Evolutionary conservation across 768 basidiomycete species (phyloP).

Genomic region (Russula ochroleuca): DNA sequence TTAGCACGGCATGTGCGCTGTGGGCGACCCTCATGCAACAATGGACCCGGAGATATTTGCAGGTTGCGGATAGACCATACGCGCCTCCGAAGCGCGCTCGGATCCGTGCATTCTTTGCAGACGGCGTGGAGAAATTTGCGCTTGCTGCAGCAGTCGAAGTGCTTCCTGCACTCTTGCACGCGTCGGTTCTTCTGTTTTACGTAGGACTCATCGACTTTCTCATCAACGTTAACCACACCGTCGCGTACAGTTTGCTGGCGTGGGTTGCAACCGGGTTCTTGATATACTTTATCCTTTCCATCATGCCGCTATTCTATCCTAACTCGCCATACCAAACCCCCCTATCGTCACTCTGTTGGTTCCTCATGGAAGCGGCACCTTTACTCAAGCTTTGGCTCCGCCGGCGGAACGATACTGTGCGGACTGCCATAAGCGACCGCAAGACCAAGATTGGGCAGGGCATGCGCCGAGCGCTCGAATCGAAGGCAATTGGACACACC

Average conservation of each 20-base stretch:
- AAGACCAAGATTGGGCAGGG: slow-evolving; percentile 1
- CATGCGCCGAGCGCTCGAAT: slow-evolving; percentile 15
- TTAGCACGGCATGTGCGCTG: slow-evolving; percentile 21
- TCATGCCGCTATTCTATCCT: slow-evolving; percentile 17
- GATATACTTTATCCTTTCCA: slow-evolving; percentile 15
- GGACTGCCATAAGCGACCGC: slow-evolving; percentile 1
- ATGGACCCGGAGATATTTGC: slow-evolving; percentile 24
- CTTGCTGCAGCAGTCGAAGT: slow-evolving; percentile 23
- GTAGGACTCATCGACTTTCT: slow-evolving; percentile 25
- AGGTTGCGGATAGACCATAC: slow-evolving; percentile 18
- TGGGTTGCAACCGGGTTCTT: neutral
- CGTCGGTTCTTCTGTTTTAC: slow-evolving; percentile 24
- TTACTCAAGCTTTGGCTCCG: slow-evolving; percentile 11
- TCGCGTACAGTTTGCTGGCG: slow-evolving; percentile 9
- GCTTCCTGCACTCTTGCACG: slow-evolving; percentile 23
- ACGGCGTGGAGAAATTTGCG: slow-evolving; percentile 16
- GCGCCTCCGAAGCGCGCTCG: slow-evolving; percentile 22
- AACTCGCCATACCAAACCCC: slow-evolving; percentile 25
- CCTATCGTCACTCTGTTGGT: slow-evolving; percentile 17
- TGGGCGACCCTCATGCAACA: slow-evolving; percentile 26
- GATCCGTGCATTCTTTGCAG: slow-evolving; percentile 20
- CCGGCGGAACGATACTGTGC: neutral
- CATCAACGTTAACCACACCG: slow-evolving; percentile 7
- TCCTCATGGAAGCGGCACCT: neutral
- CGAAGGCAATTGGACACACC: neutral